phyloP scores from a whole-genome alignment of 148 eudicot species.

The Rhododendron williamsianum region DNA sequence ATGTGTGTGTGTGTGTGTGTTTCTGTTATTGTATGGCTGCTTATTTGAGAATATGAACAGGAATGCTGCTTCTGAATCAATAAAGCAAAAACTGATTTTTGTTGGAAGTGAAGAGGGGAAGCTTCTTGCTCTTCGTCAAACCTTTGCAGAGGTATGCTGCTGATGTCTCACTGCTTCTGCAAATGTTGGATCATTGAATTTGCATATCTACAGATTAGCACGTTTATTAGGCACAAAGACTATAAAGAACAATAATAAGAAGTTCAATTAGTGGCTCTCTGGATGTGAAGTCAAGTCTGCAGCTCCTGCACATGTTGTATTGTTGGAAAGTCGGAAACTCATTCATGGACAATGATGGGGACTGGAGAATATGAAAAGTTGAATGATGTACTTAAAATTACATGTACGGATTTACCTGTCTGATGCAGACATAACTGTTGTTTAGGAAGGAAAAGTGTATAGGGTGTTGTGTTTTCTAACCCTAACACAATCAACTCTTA shows the following conservation, averaged over 20 bases:
- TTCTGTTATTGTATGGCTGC: not conserved
- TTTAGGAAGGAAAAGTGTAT: too few relatives aligned
- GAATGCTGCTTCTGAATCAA: constrained; percentile 76
- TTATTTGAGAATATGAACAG: constrained; percentile 30
- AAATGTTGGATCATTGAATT: not conserved
- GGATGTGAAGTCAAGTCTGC: not conserved
- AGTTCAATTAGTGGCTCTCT: not conserved
- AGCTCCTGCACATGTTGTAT: not conserved
- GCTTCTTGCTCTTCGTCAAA: constrained; percentile 85
- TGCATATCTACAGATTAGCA: constrained; percentile 1
- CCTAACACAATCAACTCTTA: too few relatives aligned
- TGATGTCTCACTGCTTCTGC: not conserved
- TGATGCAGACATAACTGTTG: not conserved
- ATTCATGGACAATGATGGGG: not conserved
- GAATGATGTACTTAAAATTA: not conserved
- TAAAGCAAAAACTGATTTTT: constrained; percentile 78
- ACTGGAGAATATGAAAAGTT: not conserved
- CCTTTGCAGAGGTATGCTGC: constrained; percentile 73
- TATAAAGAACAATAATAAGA: not conserved
- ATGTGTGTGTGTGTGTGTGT: not conserved
- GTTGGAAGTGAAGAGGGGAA: constrained; percentile 97
- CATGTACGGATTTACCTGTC: too few relatives aligned
- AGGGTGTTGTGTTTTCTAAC: too few relatives aligned
- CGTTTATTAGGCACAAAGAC: not conserved
- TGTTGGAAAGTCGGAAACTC: not conserved